Evolutionary conservation across 305 asterid genomes (phyloP).

Genomic region (Ilex paraguariensis): DNA sequence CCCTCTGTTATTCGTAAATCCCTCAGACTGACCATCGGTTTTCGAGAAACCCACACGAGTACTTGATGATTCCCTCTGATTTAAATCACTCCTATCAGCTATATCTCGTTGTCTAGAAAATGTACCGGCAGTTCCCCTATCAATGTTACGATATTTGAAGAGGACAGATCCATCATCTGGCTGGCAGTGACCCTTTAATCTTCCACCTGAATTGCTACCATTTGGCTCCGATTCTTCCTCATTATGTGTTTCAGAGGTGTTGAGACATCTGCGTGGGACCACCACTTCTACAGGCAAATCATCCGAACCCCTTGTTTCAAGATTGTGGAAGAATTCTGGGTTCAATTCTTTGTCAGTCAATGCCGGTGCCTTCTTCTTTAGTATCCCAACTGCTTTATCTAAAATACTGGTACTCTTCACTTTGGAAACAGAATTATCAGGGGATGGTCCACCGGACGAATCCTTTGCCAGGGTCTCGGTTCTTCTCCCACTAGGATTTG

Average conservation of each 20-base stretch:
- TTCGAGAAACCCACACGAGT: conserved; percentile 44
- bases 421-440: conserved; percentile 39
- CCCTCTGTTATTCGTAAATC: conserved; percentile 63
- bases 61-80: conserved; percentile 55
- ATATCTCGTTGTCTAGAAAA: conserved; percentile 26
- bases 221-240: conserved; percentile 55
- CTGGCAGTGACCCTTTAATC: conserved; percentile 38
- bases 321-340: conserved; percentile 94
- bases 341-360: conserved; percentile 87
- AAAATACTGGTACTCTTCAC: conserved; percentile 53
- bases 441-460: conserved; percentile 50
- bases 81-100: conserved; percentile 42
- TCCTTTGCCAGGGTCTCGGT: conserved; percentile 39
- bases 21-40: conserved; percentile 60
- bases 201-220: conserved; percentile 38
- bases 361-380: conserved; percentile 84
- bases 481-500: conserved; percentile 41
- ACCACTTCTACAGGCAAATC: conserved; percentile 96
- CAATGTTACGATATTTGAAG: conserved; percentile 26
- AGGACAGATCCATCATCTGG: conserved; percentile 30
- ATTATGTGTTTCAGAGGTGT: conserved; percentile 47
- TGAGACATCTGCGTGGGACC: conserved; percentile 73
- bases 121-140: conserved; percentile 37
- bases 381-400: conserved; percentile 86
- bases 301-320: conserved; percentile 75